A percentile compares a stretch with the other conserved stretches of the same genome.
Evolutionary conservation across 495 filamentous ascomycete species (phyloP).

Genomic region (Glutinoglossum americanum): DNA sequence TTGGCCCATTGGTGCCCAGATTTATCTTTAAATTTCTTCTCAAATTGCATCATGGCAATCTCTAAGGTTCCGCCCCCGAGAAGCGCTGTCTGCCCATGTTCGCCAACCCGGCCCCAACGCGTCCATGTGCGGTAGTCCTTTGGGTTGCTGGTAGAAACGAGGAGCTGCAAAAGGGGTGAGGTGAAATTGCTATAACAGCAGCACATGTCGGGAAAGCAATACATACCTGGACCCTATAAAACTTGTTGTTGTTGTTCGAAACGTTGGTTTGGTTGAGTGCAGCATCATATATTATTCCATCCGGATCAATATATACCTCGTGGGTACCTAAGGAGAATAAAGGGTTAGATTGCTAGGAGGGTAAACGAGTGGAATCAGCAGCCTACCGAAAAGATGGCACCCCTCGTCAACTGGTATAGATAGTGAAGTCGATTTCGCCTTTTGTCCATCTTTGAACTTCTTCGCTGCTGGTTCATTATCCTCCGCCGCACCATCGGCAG

Average conservation of each 20-base stretch:
- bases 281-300: conserved; percentile 42
- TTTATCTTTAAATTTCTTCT: conserved; percentile 63
- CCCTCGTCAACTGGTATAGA: conserved; percentile 30
- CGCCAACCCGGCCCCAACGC: conserved; percentile 63
- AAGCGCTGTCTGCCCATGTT: conserved; percentile 35
- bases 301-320: conserved; percentile 40
- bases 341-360: background rate
- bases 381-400: conserved; percentile 19
- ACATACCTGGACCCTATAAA: background rate
- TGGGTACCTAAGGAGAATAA: conserved; percentile 9
- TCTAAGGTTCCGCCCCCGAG: conserved; percentile 22
- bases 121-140: conserved; percentile 34
- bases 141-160: conserved; percentile 9
- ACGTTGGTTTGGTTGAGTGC: conserved; percentile 36
- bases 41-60: conserved; percentile 31
- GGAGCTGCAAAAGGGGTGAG: conserved; percentile 9
- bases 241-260: conserved; percentile 17
- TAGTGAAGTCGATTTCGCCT: conserved; percentile 18
- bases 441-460: conserved; percentile 22
- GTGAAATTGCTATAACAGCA: conserved; percentile 9
- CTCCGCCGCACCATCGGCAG: background rate
- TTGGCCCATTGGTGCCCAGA: conserved; percentile 46
- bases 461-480: background rate
- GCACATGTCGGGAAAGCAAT: conserved; percentile 9
- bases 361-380: background rate